Evolutionary conservation across 768 basidiomycete species (phyloP).

Genomic region (Sporobolomyces roseus): DNA sequence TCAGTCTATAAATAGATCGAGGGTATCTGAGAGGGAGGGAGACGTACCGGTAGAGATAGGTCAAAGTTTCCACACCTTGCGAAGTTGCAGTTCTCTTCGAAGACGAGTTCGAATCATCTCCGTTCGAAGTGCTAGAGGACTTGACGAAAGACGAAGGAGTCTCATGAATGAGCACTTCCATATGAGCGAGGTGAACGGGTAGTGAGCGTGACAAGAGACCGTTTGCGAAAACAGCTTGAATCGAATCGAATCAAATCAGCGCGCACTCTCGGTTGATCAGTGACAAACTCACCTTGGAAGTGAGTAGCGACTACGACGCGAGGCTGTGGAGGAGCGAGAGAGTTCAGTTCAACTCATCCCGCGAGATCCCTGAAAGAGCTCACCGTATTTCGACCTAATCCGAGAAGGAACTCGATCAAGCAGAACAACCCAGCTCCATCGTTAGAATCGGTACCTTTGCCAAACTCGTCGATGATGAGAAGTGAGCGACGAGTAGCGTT

Average conservation of each 20-base stretch:
- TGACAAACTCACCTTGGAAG: slow-evolving; percentile 17
- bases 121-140: no score
- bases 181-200: slow-evolving; percentile 74
- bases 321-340: neutral
- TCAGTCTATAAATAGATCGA: neutral
- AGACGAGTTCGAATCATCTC: slow-evolving; percentile 1
- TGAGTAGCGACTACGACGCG: slow-evolving; percentile 21
- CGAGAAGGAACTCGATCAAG: slow-evolving; percentile 71
- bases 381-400: slow-evolving; percentile 66
- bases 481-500: slow-evolving; percentile 82
- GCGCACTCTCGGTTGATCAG: neutral
- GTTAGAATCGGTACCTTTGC: slow-evolving; percentile 77
- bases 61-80: slow-evolving; percentile 60
- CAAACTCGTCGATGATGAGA: slow-evolving; percentile 89
- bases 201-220: slow-evolving; percentile 59
- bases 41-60: slow-evolving; percentile 65
- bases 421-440: slow-evolving; percentile 93
- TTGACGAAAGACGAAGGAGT: neutral
- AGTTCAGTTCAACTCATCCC: no score
- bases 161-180: slow-evolving; percentile 63
- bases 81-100: no score
- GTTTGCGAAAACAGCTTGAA: slow-evolving; percentile 66
- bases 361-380: no score
- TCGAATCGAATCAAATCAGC: neutral
- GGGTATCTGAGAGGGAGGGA: neutral